Percentiles rank a stretch among this genome's conserved stretches.
Conservation (phyloP, 805 yeast species). For the Pichia membranifaciens region DNA sequence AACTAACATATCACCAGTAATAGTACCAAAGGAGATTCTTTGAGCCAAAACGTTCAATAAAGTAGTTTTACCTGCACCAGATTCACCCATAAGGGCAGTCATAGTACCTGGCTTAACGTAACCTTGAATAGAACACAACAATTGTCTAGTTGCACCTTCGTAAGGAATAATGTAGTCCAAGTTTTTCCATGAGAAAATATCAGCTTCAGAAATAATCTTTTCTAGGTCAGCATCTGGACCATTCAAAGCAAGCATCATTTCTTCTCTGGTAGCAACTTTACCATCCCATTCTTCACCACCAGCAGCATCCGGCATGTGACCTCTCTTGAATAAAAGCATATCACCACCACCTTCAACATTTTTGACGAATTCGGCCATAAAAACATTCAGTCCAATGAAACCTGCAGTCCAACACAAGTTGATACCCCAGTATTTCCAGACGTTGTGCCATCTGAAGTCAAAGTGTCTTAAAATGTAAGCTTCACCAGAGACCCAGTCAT, state of each 20-base stretch:
- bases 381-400: constrained; percentile 31
- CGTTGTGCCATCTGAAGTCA: constrained; percentile 35
- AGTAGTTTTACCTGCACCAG: constrained; percentile 60
- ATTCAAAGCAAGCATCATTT: constrained; percentile 25
- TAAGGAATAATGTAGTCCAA: constrained; percentile 52
- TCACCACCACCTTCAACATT: constrained; percentile 31
- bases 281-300: constrained; percentile 39
- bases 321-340: constrained; percentile 39
- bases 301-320: constrained; percentile 26
- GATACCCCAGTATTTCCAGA: constrained; percentile 44
- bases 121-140: constrained; percentile 40
- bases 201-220: constrained; percentile 40
- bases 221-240: constrained; percentile 32
- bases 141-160: constrained; percentile 35
- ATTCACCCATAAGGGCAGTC: constrained; percentile 58
- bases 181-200: constrained; percentile 58
- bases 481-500: constrained; percentile 30
- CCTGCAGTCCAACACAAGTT: constrained; percentile 43
- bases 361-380: constrained; percentile 30
- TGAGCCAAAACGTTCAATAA: constrained; percentile 48
- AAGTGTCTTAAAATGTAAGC: constrained; percentile 30
- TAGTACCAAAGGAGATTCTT: constrained; percentile 44
- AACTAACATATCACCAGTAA: constrained; percentile 53
- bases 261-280: constrained; percentile 29
- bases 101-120: constrained; percentile 46